phyloP scores from a whole-genome alignment of 495 filamentous ascomycete genomes.

The Evernia prunastri region DNA sequence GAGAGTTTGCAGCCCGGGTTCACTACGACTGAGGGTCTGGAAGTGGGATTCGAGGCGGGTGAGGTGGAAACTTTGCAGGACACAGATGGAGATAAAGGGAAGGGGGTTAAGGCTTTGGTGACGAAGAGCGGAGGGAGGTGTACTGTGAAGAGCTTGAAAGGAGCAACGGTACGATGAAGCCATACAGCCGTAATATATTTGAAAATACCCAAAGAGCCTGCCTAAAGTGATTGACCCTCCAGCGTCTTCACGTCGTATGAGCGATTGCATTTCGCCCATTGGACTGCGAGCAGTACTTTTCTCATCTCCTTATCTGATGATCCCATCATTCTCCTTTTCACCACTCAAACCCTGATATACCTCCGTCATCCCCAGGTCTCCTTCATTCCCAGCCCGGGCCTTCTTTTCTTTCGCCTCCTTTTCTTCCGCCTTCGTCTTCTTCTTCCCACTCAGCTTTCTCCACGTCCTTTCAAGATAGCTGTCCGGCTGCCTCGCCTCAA shows the following conservation, averaged over 20 bases:
- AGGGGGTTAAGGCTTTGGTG: slow-evolving; percentile 60
- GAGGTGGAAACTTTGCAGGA: slow-evolving; percentile 55
- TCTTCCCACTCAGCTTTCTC: slow-evolving; percentile 19
- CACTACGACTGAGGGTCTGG: slow-evolving; percentile 68
- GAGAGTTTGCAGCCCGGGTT: slow-evolving; percentile 93
- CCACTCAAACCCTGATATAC: not conserved
- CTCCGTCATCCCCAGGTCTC: not conserved
- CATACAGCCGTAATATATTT: not conserved
- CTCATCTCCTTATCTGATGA: slow-evolving; percentile 8
- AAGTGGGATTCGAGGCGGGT: slow-evolving; percentile 69
- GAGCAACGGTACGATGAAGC: slow-evolving; percentile 58
- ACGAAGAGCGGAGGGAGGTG: slow-evolving; percentile 66
- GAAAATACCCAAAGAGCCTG: not conserved
- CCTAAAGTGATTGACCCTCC: not conserved
- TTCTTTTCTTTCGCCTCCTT: not conserved
- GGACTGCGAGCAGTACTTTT: not conserved
- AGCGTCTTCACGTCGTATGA: not conserved
- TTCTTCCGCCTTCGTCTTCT: slow-evolving; percentile 15
- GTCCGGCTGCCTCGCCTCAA: slow-evolving; percentile 12
- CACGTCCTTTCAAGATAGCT: slow-evolving; percentile 16
- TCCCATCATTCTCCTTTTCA: slow-evolving; percentile 6
- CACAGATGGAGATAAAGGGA: slow-evolving; percentile 54
- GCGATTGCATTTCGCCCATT: not conserved
- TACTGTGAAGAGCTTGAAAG: slow-evolving; percentile 64
- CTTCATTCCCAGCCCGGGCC: slow-evolving; percentile 2